phyloP scores from a whole-genome alignment of 139 green algal genomes.

The Desmodesmus armatus region DNA sequence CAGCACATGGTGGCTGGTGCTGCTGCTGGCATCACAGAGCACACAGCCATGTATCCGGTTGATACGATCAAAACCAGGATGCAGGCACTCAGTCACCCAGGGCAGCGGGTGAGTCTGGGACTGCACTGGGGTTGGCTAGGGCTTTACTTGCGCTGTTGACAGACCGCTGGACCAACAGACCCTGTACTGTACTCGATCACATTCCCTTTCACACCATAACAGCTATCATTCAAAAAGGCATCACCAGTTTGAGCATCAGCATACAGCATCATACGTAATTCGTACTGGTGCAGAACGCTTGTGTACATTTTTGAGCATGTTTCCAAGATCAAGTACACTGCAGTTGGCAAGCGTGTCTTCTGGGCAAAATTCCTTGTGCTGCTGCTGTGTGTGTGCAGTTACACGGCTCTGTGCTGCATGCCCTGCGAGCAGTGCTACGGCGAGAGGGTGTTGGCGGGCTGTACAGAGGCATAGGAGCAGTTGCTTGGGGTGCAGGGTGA shows the following conservation, averaged over 20 bases:
- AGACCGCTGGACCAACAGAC: too few relatives aligned
- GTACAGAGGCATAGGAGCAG: slow-evolving; percentile 84
- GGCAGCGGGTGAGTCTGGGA: slow-evolving; percentile 79
- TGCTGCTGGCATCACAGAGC: slow-evolving; percentile 93
- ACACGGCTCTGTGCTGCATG: slow-evolving; percentile 63
- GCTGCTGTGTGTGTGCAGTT: slow-evolving; percentile 72
- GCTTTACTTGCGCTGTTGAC: not conserved
- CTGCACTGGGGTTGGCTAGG: not conserved
- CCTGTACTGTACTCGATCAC: not conserved
- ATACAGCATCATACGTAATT: too few relatives aligned
- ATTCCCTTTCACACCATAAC: not conserved
- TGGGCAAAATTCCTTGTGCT: not conserved
- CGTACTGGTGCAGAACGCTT: too few relatives aligned
- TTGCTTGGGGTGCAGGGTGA: slow-evolving; percentile 79
- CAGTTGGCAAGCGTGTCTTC: too few relatives aligned
- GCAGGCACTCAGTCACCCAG: slow-evolving; percentile 92
- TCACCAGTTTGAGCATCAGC: too few relatives aligned
- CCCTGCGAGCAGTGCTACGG: slow-evolving; percentile 71
- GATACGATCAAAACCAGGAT: slow-evolving; percentile 99
- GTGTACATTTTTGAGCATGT: too few relatives aligned
- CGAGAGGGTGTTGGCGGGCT: slow-evolving; percentile 82
- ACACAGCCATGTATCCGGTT: slow-evolving; percentile 96
- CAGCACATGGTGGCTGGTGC: slow-evolving; percentile 93
- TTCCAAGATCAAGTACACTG: too few relatives aligned
- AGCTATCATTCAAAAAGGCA: too few relatives aligned